Percentiles rank a stretch among this genome's conserved stretches.
phyloP scores from a whole-genome alignment of 192 early-diverging fungal species.

The Coemansia furcata region DNA sequence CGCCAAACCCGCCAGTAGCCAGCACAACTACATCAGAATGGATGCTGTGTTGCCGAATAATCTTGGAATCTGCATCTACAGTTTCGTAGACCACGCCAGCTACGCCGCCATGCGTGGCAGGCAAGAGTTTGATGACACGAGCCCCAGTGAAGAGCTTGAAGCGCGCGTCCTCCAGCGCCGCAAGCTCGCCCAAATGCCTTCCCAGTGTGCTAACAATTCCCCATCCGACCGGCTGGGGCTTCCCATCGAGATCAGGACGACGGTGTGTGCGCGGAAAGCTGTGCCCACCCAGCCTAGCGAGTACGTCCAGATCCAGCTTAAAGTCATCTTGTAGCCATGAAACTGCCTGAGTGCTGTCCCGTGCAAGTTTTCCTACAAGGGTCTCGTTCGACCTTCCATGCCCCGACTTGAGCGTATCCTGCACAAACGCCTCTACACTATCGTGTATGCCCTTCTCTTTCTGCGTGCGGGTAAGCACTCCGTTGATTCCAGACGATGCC shows the following conservation, averaged over 20 bases:
- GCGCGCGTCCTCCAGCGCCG: constrained; percentile 61
- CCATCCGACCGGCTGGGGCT: constrained; percentile 83
- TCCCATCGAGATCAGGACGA: constrained; percentile 54
- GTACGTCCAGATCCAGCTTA: constrained; percentile 79
- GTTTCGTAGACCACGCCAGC: constrained; percentile 79
- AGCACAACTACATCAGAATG: constrained; percentile 73
- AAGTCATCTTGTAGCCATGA: constrained; percentile 94
- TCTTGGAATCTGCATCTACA: constrained; percentile 56
- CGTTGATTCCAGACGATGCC: constrained; percentile 97
- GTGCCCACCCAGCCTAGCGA: constrained; percentile 91
- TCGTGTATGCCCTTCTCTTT: constrained; percentile 67
- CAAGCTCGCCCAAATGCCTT: constrained; percentile 69
- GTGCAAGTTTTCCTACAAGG: constrained; percentile 82
- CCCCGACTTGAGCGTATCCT: constrained; percentile 84
- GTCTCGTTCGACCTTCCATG: constrained; percentile 76
- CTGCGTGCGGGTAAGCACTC: constrained; percentile 86
- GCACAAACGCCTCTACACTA: constrained; percentile 79
- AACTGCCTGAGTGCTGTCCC: constrained; percentile 82
- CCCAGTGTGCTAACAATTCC: constrained; percentile 92
- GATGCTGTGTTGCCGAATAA: constrained; percentile 54
- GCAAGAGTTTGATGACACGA: constrained; percentile 71
- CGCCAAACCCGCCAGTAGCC: constrained; percentile 95
- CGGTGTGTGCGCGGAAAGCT: constrained; percentile 93
- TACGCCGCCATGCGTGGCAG: constrained; percentile 61
- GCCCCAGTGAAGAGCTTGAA: constrained; percentile 83